Evolutionary conservation across 2,329 filamentous ascomycete species (phyloP), one percentile per base, ranked within the genome.

Genomic region (Septoria petroselini): DNA sequence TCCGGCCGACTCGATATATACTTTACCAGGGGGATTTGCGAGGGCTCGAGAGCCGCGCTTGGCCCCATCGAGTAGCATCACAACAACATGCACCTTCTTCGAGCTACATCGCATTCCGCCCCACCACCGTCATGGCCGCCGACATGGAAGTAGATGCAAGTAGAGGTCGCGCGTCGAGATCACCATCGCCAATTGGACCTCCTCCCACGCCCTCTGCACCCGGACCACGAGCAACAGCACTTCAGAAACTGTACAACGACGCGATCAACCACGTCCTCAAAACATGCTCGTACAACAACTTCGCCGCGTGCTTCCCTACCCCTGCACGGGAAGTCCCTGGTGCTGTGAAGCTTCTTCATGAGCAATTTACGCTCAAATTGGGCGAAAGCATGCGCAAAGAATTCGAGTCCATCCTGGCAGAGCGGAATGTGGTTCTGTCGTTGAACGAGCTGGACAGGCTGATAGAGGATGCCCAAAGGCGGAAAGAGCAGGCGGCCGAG

Each of bases 221-320:
- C 2, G 80, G 81, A 25, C 78, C 76, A 19, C 81, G 81, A 69
- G 81, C 80, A 18, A 73, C 77, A 39, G 77, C 77, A 40, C 71
- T 85, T 6, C 75, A 80, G 60, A 79, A 80, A 57, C 74, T 84
- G 56, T 84, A 82, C 69, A 70, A 72, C 46, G 73, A 80, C 52
- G 81, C 82, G 12, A 73, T 83, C 17, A 72, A 74, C 8, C 77
- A 80, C 53, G 80, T 81, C 1, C 65, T 84, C n/a, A 76, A 78
- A 54, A 79, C 80, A 43, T 82, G 80, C 65, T 80, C 75, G 7
- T 78, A 82, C 63, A 70, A 72, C 41, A 83, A 83, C 59, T 85
- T 84, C 63, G 74, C 79, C 0, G 70, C 78, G 18, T 85, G 82
- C 60, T 84, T 84, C 57, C 81, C 82, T 0, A 85, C 82, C 0